Evolutionary conservation across 495 filamentous ascomycete species (phyloP).

Genomic region (Aspergillus asperescens): DNA sequence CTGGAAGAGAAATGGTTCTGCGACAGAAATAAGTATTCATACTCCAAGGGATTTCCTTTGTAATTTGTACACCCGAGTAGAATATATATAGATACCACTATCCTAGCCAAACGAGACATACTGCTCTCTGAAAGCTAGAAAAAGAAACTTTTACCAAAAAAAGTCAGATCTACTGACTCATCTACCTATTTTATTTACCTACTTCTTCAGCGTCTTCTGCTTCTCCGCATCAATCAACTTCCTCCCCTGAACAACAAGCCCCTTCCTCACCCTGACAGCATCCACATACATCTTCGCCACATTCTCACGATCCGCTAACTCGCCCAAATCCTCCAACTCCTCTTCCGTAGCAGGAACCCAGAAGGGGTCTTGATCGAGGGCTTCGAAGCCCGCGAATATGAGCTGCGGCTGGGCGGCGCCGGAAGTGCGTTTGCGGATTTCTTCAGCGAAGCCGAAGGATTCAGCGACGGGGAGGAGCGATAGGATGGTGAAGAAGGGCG

Average conservation of each 20-base stretch:
- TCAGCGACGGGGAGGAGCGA: conserved; percentile 85
- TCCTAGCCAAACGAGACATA: no score
- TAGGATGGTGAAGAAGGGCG: conserved; percentile 89
- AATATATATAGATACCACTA: conserved; percentile 17
- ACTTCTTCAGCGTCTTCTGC: conserved; percentile 98
- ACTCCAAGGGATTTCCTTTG: no score
- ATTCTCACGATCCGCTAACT: conserved; percentile 88
- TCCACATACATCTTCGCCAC: conserved; percentile 96
- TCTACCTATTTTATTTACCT: no score
- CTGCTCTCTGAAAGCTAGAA: no score
- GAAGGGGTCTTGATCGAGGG: conserved; percentile 88
- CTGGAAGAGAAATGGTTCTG: conserved; percentile 36
- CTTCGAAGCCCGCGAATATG: conserved; percentile 86
- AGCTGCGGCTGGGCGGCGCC: conserved; percentile 89
- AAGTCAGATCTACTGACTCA: no score
- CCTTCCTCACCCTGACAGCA: conserved; percentile 75
- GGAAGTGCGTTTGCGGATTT: conserved; percentile 90
- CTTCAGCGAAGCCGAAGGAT: conserved; percentile 91
- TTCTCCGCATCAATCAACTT: conserved; percentile 92
- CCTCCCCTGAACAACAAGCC: conserved; percentile 71
- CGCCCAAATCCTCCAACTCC: conserved; percentile 91
- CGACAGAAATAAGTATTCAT: no score
- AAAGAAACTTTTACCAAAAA: no score
- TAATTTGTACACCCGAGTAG: no score
- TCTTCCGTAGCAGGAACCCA: conserved; percentile 97